Base-by-base conservation (phyloP, 2,329 filamentous ascomycete species). In the Laburnicola sp. region DNA sequence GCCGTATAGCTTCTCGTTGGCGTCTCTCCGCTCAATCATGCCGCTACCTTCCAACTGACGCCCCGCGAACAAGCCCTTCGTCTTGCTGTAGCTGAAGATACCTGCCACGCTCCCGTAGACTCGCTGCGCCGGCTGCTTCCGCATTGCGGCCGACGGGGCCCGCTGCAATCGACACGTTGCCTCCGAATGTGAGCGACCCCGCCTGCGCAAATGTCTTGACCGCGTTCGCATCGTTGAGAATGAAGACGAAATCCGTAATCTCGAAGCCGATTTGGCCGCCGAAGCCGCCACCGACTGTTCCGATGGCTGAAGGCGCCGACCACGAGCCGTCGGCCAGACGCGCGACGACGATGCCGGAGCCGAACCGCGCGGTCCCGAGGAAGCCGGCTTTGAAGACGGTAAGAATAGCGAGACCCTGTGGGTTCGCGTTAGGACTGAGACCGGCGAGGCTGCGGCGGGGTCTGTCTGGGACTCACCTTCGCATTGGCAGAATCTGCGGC, bases 81-180 rank as follows among this genome's bases (percentile, higher is more conserved):
- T 99, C 77, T 97, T 97, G 72, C 88, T 94, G 80, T 99, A 99
- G 66, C 89, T 90, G 79, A 99, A 99, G 43, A 99, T 87, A 46
- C 90, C 94, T 0, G 92, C 89, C 6, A 97, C 88, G 57, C 91
- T 86, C 78, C 78, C 86, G 93, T 57, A 96, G 80, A 62, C 90
- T 96, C 6, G 94, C 94, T 10, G 92, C 93, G 57, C 94, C 94
- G 31, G 94, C 93, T 9, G 94, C 94, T 75, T 99, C 94, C 39
- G 93, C 94, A 74, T 97, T 97, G 65, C 94, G 84, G 48, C 94
- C 94, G 25, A 99, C 84, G 0, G 94, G 94, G 1, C 94, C 94
- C 5, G 94, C 94, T 16, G 94, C 94, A 63, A 99, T 87, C 3
- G 91, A 96, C 31, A 97, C 94, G 69, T 99, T 99, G 59, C 94